These are phyloP conservation scores for Rhizopogon rudus DNA, from an alignment of 768 basidiomycete species.

Conservation along the genomic window DNA sequence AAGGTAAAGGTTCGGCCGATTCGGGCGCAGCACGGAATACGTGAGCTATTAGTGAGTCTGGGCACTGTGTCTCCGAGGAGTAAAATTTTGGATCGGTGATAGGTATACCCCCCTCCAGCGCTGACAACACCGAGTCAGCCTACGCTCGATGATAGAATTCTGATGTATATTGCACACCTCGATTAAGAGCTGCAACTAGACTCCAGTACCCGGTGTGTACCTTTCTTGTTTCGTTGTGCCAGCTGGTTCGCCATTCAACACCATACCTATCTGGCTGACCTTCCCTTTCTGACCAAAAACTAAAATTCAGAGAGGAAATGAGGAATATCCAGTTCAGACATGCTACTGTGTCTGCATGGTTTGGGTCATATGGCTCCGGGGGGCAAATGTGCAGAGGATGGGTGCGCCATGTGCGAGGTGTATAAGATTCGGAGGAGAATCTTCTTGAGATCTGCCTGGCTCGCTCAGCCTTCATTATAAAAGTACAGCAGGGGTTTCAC, in stretches of 20 bases:
- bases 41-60: constrained; percentile 62
- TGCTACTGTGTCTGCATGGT: constrained; percentile 48
- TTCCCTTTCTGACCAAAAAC: constrained; percentile 80
- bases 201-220: constrained; percentile 87
- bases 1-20: constrained; percentile 61
- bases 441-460: constrained; percentile 53
- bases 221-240: constrained; percentile 45
- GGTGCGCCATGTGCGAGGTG: constrained; percentile 77
- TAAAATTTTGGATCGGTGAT: constrained; percentile 81
- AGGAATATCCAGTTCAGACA: constrained; percentile 86
- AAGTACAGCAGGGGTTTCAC: constrained; percentile 8
- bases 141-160: neutral
- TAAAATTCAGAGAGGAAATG: constrained; percentile 82
- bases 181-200: constrained; percentile 75
- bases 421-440: constrained; percentile 60
- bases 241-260: constrained; percentile 71
- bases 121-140: constrained; percentile 30
- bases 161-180: constrained; percentile 43
- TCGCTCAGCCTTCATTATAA: neutral
- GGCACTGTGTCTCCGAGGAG: constrained; percentile 61
- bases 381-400: constrained; percentile 66
- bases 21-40: constrained; percentile 60
- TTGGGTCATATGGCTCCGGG: constrained; percentile 52
- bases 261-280: constrained; percentile 60
- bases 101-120: constrained; percentile 70